Percentiles rank a stretch among this genome's conserved stretches.
These are phyloP conservation scores for Yamagishiella unicocca DNA, from an alignment of 139 green algal genomes.

Conservation along the genomic window DNA sequence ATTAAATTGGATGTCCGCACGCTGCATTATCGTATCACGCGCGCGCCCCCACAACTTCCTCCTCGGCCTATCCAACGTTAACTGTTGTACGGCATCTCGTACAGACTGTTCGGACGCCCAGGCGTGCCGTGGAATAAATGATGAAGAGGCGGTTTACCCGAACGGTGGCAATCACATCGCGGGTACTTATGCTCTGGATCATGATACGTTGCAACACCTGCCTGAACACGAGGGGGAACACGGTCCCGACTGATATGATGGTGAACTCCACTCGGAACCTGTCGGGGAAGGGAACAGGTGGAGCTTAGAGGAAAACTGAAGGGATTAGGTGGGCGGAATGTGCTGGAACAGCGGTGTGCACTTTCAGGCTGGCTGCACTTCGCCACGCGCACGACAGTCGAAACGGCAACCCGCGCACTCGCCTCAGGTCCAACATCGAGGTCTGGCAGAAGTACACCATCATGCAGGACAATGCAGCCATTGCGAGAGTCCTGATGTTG, in stretches of 20 bases:
- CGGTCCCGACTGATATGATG: conserved; percentile 9
- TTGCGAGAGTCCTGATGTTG: background rate
- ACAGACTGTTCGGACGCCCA: no score
- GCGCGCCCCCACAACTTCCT: no score
- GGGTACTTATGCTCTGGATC: no score
- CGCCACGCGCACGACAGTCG: background rate
- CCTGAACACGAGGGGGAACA: conserved; percentile 30
- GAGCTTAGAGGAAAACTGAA: background rate
- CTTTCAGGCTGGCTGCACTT: background rate
- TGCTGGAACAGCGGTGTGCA: background rate
- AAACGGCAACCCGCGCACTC: background rate
- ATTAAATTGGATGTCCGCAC: no score
- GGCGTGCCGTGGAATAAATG: no score
- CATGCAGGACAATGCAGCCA: background rate
- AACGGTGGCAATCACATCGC: no score
- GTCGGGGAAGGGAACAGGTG: background rate
- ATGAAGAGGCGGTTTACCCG: no score
- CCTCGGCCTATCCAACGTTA: no score
- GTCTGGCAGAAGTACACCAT: conserved; percentile 20
- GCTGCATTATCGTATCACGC: no score
- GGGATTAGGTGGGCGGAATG: background rate
- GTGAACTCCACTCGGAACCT: conserved; percentile 30
- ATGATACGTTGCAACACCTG: no score
- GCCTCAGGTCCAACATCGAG: background rate
- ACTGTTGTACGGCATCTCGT: no score